Base-by-base conservation (phyloP, 495 filamentous ascomycete genomes). In the Penicillium samsonianum region DNA sequence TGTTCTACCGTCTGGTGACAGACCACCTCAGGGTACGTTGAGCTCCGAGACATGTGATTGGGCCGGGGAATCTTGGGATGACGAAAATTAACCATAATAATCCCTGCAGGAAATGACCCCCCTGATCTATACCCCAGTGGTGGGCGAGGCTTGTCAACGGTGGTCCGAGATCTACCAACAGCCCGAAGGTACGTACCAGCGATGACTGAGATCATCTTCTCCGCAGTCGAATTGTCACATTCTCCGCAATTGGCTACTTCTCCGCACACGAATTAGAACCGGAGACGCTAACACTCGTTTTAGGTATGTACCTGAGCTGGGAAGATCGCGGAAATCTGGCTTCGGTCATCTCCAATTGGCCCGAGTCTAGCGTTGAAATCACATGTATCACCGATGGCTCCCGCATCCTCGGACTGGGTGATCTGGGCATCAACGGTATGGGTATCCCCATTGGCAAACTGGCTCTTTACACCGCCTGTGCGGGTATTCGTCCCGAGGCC, bases 391-490 rank as follows among this genome's bases (percentile, higher is more conserved):
- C 94, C 43, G 94, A 98, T 76, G 94, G 94, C 49, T 96, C 92
- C 59, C 88, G 94, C 54, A 98, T 98, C 72, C 84, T 98, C 55
- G 94, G 94, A 54, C 83, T 98, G 31, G 94, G 94, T 50, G 94
- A 98, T 74, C 86, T 98, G 58, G 94, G 94, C 60, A 87, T 98
- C 56, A 96, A 97, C 72, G 94, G 94, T 58, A 96, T 98, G 83
- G 94, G 94, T 55, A 98, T 98, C 75, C 91, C 94, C 58, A 92
- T 98, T 64, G 90, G 94, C 57, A 97, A 98, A 76, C 77, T 98
- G 56, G 86, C 91, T 46, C 81, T 98, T 49, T 98, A 98, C 78
- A 94, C 89, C 38, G 91, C 87, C n/a, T 96, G 94, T 64, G 94
- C 94, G 50, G 93, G 94, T 70, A 98, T 98, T 75, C 85, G 92